Evolutionary conservation across 257 asterid species (phyloP), one percentile per base, ranked within the genome.

Genomic region (Misopates orontium): DNA sequence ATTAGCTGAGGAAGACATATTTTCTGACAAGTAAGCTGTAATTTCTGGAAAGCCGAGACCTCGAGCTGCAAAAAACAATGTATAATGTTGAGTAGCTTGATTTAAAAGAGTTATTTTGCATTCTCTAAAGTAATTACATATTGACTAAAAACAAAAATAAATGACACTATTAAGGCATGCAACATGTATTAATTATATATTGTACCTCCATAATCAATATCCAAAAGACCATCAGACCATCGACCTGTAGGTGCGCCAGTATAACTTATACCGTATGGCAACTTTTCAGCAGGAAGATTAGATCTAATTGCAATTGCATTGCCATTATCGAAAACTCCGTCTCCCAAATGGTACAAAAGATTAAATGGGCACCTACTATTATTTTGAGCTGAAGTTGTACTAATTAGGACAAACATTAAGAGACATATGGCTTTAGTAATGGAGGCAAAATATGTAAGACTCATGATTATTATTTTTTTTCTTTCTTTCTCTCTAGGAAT

Each of bases 11-110:
- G 61, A 28, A 25, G 18, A 17, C 20, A 2, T 40, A 56, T 56
- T 56, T 13, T 21, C 61, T 1, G 61, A 14, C 61, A 56, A 56
- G 36, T 56, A 56, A 24, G 61, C 61, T 25, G 18, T 40, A 2
- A 40, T 56, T 13, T 56, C 61, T 56, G 61, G 44, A 56, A 56
- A 56, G 10, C 61, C 61, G 24, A 56, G 61, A 36, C 28, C 49
- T n/a, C 15, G 47, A 58, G 64, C 64, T 58, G 64, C 49, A 58
- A 36, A n/a, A 15, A 8, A 36, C 42, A 4, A 36, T 36, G 1
- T 9, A 36, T 8, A 28, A 28, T 28, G 36, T n/a, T n/a, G n/a
- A n/a, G n/a, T 28, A 28, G 36, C 4, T 28, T 28, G 7, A 28
- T n/a, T n/a, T n/a, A n/a, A n/a, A n/a, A n/a, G n/a, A n/a, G n/a